A percentile compares a stretch with the other conserved stretches of the same genome.
Evolutionary conservation across 1,284 basidiomycete genomes (phyloP).

Genomic region (Ceratobasidium sp.): DNA sequence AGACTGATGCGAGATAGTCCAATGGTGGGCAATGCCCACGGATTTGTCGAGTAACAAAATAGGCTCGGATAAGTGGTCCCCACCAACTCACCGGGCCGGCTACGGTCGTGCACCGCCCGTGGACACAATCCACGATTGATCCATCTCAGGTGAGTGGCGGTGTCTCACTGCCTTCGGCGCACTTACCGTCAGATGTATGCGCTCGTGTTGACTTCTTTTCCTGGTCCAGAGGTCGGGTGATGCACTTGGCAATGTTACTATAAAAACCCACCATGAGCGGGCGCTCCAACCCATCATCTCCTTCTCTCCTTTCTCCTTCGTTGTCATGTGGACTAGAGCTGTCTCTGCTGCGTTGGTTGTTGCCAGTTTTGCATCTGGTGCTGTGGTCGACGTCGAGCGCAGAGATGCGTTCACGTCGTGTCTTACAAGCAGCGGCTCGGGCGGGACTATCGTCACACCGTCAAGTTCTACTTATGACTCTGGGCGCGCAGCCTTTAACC

Average conservation of each 20-base stretch:
- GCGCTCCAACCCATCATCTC: not conserved
- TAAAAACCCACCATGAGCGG: not conserved
- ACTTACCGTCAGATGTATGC: not conserved
- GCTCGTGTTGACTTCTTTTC: not conserved
- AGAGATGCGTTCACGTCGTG: slow-evolving; percentile 29
- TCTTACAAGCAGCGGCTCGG: slow-evolving; percentile 22
- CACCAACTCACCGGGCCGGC: not conserved
- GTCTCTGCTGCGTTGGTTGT: not conserved
- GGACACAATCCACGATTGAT: slow-evolving; percentile 25
- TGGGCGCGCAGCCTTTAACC: slow-evolving; percentile 47
- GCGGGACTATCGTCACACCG: slow-evolving; percentile 23
- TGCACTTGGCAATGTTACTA: not conserved
- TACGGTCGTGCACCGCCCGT: not conserved
- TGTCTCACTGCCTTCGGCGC: slow-evolving; percentile 5
- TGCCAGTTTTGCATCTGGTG: slow-evolving; percentile 24
- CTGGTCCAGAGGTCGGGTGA: not conserved
- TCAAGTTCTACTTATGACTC: slow-evolving; percentile 26
- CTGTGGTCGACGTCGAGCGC: slow-evolving; percentile 20
- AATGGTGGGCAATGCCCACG: not conserved
- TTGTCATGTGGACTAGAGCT: slow-evolving; percentile 27
- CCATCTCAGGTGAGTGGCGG: not conserved
- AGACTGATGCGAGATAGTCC: not conserved
- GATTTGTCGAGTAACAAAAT: too few species aligned
- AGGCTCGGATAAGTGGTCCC: not conserved
- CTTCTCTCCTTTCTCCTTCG: slow-evolving; percentile 2